Evolutionary conservation across 2,329 filamentous ascomycete species (phyloP).

Genomic region (Lasiodiplodia gonubiensis): DNA sequence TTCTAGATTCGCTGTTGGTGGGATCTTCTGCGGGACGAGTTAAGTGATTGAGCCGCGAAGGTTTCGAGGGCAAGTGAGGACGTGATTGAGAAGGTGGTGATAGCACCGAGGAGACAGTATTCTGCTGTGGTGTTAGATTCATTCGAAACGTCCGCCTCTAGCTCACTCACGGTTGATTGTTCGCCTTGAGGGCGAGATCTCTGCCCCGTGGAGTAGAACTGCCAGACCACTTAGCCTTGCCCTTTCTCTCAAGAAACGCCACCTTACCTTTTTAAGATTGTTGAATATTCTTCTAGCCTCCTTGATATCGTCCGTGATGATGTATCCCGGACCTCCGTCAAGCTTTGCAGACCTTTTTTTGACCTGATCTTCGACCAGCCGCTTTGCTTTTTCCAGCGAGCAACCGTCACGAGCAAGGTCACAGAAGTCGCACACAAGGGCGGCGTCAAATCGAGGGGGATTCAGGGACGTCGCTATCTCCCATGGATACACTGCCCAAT

Average conservation of each 20-base stretch:
- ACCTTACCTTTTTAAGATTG: slow-evolving; percentile 1
- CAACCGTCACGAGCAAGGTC: neutral
- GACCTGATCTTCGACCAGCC: slow-evolving; percentile 1
- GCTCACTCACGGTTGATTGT: neutral
- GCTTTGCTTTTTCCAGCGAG: neutral
- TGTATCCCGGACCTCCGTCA: neutral
- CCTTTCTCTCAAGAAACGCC: neutral
- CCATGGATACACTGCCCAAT: slow-evolving; percentile 8
- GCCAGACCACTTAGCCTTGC: neutral
- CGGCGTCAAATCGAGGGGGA: neutral
- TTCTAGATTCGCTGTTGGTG: neutral
- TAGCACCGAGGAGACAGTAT: neutral
- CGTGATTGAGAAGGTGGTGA: neutral
- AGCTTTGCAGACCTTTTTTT: neutral
- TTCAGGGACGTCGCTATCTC: neutral
- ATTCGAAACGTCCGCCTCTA: neutral
- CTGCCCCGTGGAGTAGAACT: neutral
- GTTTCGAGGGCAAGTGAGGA: neutral
- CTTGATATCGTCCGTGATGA: neutral
- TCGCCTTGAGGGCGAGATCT: neutral
- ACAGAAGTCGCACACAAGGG: neutral
- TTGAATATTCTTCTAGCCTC: neutral
- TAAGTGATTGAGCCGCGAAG: neutral
- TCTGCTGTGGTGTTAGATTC: neutral
- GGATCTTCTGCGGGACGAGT: neutral